Evolutionary conservation across 2,329 filamentous ascomycete species (phyloP).

Genomic region (Nigrospora oryzae): DNA sequence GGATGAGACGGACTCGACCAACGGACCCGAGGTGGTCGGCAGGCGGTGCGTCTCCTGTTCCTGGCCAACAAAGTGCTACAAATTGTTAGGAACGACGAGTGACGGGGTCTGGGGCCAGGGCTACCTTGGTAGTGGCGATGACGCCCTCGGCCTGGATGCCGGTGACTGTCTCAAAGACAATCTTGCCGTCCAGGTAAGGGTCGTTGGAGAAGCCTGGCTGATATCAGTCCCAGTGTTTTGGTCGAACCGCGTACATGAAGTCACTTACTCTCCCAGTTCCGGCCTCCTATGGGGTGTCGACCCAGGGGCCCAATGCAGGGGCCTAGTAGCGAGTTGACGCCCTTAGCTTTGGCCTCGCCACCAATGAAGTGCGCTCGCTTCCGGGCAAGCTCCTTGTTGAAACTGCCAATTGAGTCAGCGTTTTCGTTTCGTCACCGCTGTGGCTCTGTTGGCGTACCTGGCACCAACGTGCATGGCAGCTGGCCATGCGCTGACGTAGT

Average conservation of each 20-base stretch:
- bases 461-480: constrained; percentile 52
- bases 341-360: constrained; percentile 55
- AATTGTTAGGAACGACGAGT: constrained; percentile 43
- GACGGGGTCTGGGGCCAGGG: background rate
- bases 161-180: constrained; percentile 41
- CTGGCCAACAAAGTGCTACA: constrained; percentile 56
- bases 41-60: constrained; percentile 59
- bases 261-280: constrained; percentile 37
- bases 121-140: constrained; percentile 10
- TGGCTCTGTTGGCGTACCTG: constrained; percentile 11
- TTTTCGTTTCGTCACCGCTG: no score
- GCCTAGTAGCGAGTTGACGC: constrained; percentile 60
- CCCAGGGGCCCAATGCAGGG: constrained; percentile 52
- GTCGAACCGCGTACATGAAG: background rate
- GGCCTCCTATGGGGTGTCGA: constrained; percentile 39
- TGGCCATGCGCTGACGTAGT: constrained; percentile 32
- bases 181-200: constrained; percentile 46
- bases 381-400: constrained; percentile 55
- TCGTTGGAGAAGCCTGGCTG: constrained; percentile 26
- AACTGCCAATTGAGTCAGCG: constrained; percentile 30
- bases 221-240: background rate
- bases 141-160: constrained; percentile 25
- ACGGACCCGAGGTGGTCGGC: constrained; percentile 36
- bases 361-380: constrained; percentile 57
- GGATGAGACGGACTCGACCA: constrained; percentile 43